Evolutionary conservation across 2,329 filamentous ascomycete species (phyloP).

Genomic region (Colletotrichum scovillei): DNA sequence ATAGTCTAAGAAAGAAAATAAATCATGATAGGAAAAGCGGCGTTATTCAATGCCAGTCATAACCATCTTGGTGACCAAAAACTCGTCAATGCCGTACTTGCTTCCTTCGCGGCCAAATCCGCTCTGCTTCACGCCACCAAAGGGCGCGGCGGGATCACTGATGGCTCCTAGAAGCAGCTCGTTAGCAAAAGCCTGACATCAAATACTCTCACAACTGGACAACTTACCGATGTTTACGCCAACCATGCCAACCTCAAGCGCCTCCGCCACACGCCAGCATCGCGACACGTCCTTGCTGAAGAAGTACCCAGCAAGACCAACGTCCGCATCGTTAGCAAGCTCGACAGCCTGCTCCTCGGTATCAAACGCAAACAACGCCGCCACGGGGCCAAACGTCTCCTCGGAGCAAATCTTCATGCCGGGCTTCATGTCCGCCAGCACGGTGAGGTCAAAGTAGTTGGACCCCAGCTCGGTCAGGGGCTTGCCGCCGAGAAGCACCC

Average conservation of each 20-base stretch:
- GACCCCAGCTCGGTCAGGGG: conserved; percentile 48
- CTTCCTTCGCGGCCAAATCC: conserved; percentile 59
- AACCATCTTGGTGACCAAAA: conserved; percentile 35
- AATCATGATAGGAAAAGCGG: background rate
- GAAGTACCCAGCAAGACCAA: conserved; percentile 70
- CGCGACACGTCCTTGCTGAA: conserved; percentile 69
- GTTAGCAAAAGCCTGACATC: background rate
- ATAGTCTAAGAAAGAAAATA: background rate
- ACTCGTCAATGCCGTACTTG: conserved; percentile 45
- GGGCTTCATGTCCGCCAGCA: conserved; percentile 55
- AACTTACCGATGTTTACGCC: conserved; percentile 61
- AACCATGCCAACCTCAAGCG: conserved; percentile 71
- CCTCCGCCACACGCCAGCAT: conserved; percentile 61
- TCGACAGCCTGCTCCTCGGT: conserved; percentile 54
- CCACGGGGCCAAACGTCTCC: conserved; percentile 60
- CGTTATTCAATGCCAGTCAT: conserved; percentile 33
- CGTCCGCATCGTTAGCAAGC: conserved; percentile 64
- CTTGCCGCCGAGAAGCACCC: conserved; percentile 70
- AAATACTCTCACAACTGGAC: background rate
- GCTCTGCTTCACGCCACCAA: conserved; percentile 61
- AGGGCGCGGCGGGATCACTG: conserved; percentile 55
- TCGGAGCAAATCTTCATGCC: conserved; percentile 59
- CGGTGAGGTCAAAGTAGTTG: conserved; percentile 58
- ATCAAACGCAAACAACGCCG: conserved; percentile 54
- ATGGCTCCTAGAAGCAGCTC: conserved; percentile 19